phyloP scores from a whole-genome alignment of 352 stramenopile genomes.

The Globisporangium apiculatum region DNA sequence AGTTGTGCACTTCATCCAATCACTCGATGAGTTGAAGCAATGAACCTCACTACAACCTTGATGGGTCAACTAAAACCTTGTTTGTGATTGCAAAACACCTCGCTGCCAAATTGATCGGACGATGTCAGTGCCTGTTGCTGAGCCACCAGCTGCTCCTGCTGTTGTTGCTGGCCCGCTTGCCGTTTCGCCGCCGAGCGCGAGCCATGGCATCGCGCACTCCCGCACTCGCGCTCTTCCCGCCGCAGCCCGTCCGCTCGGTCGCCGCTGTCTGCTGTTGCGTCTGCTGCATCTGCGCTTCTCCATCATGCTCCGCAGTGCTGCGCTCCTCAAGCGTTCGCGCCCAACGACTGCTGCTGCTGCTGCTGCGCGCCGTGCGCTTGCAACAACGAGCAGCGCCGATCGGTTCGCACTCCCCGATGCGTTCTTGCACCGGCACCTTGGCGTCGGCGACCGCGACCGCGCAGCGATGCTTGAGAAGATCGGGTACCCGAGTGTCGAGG shows the following conservation, averaged over 20 bases:
- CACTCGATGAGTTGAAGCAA: background rate
- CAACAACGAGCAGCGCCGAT: slow-evolving; percentile 2
- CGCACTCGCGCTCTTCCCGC: background rate
- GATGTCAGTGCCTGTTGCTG: too few species aligned
- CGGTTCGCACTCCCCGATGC: slow-evolving; percentile 49
- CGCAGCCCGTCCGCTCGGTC: background rate
- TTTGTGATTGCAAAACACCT: too few species aligned
- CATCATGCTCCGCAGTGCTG: slow-evolving; percentile 11
- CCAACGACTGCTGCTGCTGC: background rate
- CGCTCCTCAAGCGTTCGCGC: slow-evolving; percentile 12
- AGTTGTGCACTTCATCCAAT: background rate
- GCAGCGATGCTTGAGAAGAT: slow-evolving; percentile 91
- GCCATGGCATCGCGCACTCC: background rate
- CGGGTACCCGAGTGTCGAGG: slow-evolving; percentile 91
- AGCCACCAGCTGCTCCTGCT: background rate
- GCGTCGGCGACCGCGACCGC: slow-evolving; percentile 84
- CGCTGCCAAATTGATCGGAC: too few species aligned
- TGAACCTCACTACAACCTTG: background rate
- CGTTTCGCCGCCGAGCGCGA: background rate
- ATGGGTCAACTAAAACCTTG: too few species aligned
- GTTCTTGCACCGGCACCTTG: slow-evolving; percentile 82
- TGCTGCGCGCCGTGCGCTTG: slow-evolving; percentile 3
- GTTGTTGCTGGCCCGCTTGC: background rate
- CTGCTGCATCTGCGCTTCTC: too few species aligned
- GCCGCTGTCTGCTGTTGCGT: background rate